Base-by-base conservation (phyloP, 1,139 yeast species). In the Yamadazyma sp. region DNA sequence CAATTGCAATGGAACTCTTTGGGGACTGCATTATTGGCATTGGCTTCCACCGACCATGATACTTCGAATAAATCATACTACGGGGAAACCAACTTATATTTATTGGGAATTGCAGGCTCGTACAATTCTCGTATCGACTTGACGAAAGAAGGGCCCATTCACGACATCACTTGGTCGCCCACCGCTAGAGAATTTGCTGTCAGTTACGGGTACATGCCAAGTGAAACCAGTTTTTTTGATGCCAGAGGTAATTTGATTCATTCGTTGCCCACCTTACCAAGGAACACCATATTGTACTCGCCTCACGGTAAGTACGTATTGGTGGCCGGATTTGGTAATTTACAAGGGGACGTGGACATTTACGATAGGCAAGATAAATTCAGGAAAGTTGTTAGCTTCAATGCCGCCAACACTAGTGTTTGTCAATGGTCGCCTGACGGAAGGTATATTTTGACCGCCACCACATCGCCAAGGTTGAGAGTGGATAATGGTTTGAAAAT, bases 371-470 rank as follows among this genome's bases (percentile, higher is more conserved):
- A 84, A 61, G 82, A 85, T 59, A 87, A 87, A 62, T 92, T 89
- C 61, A 66, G 75, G 44, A 87, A 87, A 62, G 78, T 92, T 39
- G 73, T 89, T 14, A 77, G 88, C 26, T 86, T 92, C 58, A 89
- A 87, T 59, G 98, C 98, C 3, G 69, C 96, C 35, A 94, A 94
- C 66, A 89, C 98, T 10, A 85, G 95, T 22, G 95, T 85, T 35
- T 91, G 97, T 62, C 89, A 87, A 61, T 94, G 98, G 98, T 83
- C 95, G 3, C 98, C 99, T n/a, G 95, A 94, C 66, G 98, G 98
- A 29, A 80, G 95, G 56, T 88, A 77, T 58, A 82, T 94, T 44
- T 69, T 94, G 61, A 91, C 98, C 15, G 98, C 98, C 17, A 94
- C 98, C 6, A 92, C 98, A 0, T 82, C 97, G 17, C 99, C 99